Base-by-base conservation (phyloP, 2,329 filamentous ascomycete species). In the Neurospora sp. region DNA sequence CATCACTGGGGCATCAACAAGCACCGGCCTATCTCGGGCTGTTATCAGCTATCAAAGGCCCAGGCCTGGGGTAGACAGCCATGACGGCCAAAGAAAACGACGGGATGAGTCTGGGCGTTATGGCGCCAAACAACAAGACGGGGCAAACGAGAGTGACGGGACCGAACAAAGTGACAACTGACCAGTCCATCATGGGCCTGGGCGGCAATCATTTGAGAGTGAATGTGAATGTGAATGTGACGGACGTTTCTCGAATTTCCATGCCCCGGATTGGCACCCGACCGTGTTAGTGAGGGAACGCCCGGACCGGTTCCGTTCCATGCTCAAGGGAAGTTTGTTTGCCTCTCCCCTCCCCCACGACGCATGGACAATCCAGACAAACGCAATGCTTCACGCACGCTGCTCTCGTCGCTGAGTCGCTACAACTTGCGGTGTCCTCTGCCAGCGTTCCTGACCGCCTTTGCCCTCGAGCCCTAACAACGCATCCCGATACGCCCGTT, bases 341-440 rank as follows among this genome's bases (percentile, higher is more conserved):
- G 23, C 46, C 19, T 15, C n/a, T 19, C n/a, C 43, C 17, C 38
- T 68, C 72, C 71, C 71, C 28, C 52, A 66, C 46, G 57, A 28
- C 69, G 69, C 69, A 70, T 71, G 69, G 67, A 69, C 71, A 70
- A 6, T 28, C 43, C 43, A 52, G 43, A 28, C 43, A 52, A 52
- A 52, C 43, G 52, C 6, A 5, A 57, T 23, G 46, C 46, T 57
- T 57, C 46, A 57, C 46, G 23, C 46, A 66, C 69, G 41, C 41
- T 38, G 28, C 65, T 72, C 67, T 69, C 68, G 69, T 69, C 70
- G 68, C 69, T 39, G 69, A 68, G 62, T 46, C 41, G 40, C 67
- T 41, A 23, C 28, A 69, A 66, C 67, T 72, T 73, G 72, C 71
- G 71, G 72, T 73, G 72, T 73, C 52, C 4, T 62, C 70, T 70